Evolutionary conservation across 306 rosid genomes (phyloP), one percentile per base, ranked within the genome.

Genomic region (Spatholobus suberectus): DNA sequence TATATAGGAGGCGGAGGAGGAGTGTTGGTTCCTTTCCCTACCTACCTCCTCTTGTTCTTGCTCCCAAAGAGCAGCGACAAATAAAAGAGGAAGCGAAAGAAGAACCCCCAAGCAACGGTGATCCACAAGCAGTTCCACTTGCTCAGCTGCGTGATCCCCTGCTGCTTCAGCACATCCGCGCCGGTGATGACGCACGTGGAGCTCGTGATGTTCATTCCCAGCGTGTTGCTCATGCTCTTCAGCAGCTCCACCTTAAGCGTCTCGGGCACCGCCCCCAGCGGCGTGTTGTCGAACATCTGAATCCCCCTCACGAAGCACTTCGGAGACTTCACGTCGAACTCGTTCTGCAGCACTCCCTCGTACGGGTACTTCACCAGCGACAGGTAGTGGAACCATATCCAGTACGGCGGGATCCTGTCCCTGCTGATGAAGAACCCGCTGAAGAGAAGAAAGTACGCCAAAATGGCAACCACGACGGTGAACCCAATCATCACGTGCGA

Each of bases 301-400:
- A 82, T 65, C 52, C 99, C 99, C 8, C 92, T 89, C 26, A 89
- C 90, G 35, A 93, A 95, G 51, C 99, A 95, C 81, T 57, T 75
- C 2, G 76, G 43, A 0, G 94, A 89, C 1, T 27, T 2, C 3
- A 76, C 61, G 7, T 67, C 83, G 57, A 95, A 90, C 87, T 95
- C 99, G 76, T 93, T 95, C 73, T 89, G 95, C 81, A 95, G 15
- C 15, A 93, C 98, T 0, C 85, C 98, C 43, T 95, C 98, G n/a
- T 89, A 95, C 0, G 99, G 99, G 23, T 93, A 95, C 81, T 95
- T 95, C 72, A 93, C 99, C 0, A 95, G 88, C 0, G 98, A 95
- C 0, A 93, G 26, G 35, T 93, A 95, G 35, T 95, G 99, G 51
- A 95, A 95, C 99, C 99, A 95, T 6, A 93, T 10, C 99, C 99